Base-by-base conservation (phyloP, 73 alveolate species). In the Paramecium pentaurelia region DNA sequence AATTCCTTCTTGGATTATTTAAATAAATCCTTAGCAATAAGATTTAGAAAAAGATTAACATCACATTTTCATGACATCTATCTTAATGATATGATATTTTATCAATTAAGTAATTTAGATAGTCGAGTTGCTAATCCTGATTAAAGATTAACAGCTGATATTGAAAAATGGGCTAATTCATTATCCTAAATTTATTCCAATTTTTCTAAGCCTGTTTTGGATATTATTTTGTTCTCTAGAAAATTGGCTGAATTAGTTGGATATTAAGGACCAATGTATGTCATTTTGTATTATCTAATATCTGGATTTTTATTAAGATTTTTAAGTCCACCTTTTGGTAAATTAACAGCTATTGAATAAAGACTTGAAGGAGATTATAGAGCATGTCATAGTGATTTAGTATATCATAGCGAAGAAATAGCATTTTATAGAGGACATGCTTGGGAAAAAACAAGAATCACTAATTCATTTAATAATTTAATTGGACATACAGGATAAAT, bases 301-400 rank as follows among this genome's bases (percentile, higher is more conserved):
- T 95, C 98, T 20, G 99, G 98, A 22, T 28, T 95, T 47, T 42
- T 95, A 86, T 88, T 97, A 40, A 92, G 96, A 92, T 90, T 84
- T 49, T 93, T 97, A 27, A 88, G 98, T 28, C 99, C 99, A 6
- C 96, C 99, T 27, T 97, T 97, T 92, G 98, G 99, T 36, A 91
- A 93, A 77, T 92, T 95, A 36, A 97, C 98, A 16, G 98, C 98
- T 27, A 73, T 77, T 36, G 98, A 96, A 87, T 96, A 97, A 86
- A 94, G 95, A 86, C 86, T 93, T 11, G 99, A 97, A 93, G 99
- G 99, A 45, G 98, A 95, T 45, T 97, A 95, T 95, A 92, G 99
- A 68, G 95, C 97, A 20, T 93, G 96, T 84, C 99, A 97, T 86
- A 54, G 96, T 36, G 98, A 96, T 49, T 88, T 97, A 34, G 94